phyloP scores from a whole-genome alignment of 345 rosid genomes.

The Crucihimalaya himalaica region DNA sequence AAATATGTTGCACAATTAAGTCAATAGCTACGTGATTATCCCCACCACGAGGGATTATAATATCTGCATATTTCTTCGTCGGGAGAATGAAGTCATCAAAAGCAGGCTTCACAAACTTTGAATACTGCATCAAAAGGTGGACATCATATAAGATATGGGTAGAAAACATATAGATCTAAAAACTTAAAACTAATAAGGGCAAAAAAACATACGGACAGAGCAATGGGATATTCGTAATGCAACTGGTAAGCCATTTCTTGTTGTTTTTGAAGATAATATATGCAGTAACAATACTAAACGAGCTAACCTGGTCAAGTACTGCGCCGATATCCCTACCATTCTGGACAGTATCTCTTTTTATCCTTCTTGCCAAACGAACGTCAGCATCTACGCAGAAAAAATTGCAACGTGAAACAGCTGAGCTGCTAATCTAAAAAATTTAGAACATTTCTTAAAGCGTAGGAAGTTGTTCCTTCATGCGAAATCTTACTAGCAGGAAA shows the following conservation, averaged over 20 bases:
- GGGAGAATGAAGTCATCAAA: conserved; percentile 99
- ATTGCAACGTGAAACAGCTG: conserved; percentile 17
- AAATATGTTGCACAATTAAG: conserved; percentile 96
- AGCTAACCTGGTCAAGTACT: conserved; percentile 90
- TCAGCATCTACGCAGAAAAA: conserved; percentile 91
- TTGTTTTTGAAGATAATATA: conserved; percentile 4
- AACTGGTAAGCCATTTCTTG: background rate
- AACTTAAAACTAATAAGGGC: background rate
- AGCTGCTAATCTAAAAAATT: conserved; percentile 1
- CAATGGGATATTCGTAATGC: background rate
- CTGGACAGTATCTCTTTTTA: conserved; percentile 86
- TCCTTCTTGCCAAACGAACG: conserved; percentile 97
- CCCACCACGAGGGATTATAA: conserved; percentile 99
- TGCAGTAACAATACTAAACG: conserved; percentile 11
- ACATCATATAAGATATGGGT: conserved; percentile 2
- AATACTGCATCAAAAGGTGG: conserved; percentile 70
- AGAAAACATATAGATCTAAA: background rate
- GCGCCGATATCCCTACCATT: conserved; percentile 85
- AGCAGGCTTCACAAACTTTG: conserved; percentile 98
- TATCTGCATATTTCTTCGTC: conserved; percentile 98
- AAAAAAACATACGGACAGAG: background rate
- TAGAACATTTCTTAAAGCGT: background rate
- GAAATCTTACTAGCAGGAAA: background rate
- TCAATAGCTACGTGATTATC: conserved; percentile 98
- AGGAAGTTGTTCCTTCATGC: conserved; percentile 18